Evolutionary conservation across 345 rosid species (phyloP).

Genomic region (Acer negundo): DNA sequence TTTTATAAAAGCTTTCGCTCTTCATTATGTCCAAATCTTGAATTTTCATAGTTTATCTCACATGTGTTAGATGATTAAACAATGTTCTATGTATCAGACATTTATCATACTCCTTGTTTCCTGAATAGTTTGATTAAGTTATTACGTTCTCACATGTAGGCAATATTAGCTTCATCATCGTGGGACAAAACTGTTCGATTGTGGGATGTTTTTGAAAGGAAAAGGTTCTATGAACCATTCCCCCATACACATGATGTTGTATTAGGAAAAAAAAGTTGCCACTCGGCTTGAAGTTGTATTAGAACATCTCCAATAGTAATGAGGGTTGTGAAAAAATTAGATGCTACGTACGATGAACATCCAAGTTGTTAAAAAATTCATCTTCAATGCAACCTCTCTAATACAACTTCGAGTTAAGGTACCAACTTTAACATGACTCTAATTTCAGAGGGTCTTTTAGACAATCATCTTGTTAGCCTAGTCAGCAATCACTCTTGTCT

Average conservation of each 20-base stretch:
- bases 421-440: no score
- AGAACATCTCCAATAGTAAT: no score
- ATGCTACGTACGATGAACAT: no score
- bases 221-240: constrained; percentile 89
- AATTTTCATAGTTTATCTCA: neutral
- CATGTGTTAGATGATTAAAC: neutral
- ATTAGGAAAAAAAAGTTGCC: no score
- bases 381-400: no score
- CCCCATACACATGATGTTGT: constrained; percentile 73
- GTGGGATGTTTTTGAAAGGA: constrained; percentile 95
- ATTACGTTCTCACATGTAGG: constrained; percentile 36
- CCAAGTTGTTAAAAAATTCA: no score
- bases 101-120: constrained; percentile 2
- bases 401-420: no score
- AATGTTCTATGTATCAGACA: neutral
- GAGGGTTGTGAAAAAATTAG: no score
- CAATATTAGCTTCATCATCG: constrained; percentile 86
- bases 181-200: constrained; percentile 94
- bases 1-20: neutral
- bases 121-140: constrained; percentile 15
- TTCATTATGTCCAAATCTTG: neutral
- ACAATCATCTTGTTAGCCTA: no score
- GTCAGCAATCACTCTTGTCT: no score
- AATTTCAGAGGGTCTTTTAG: no score
- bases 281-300: no score